Base-by-base conservation (phyloP, 352 stramenopile species). In the Phytophthora lateralis region DNA sequence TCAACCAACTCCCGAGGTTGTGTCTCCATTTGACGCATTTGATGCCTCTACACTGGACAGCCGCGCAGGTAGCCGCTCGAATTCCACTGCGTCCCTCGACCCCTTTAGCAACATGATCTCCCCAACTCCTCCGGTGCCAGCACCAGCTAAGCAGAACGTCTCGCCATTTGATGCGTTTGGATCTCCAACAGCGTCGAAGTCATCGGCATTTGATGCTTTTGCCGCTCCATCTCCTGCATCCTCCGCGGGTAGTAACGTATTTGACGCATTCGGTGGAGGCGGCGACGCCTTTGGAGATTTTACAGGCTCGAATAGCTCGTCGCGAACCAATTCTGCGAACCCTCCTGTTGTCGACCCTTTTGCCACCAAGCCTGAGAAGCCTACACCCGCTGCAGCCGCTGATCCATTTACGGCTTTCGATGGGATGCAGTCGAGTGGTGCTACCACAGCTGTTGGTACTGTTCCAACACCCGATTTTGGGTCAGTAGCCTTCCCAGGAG, bases 321-420 rank as follows among this genome's bases (percentile, higher is more conserved):
- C 52, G 24, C 56, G 66, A 35, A 67, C 73, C 37, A 78, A 64
- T 42, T 77, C 72, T 8, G 59, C 52, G 4, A 70, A 61, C 29
- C 42, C n/a, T 15, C 15, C 71, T 44, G 65, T 57, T 27, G 72
- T 79, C 24, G 69, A 75, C 38, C 57, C 60, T 29, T 78, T 78
- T 35, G 48, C 55, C 20, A 69, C 18, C 45, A 51, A 39, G 17
- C n/a, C 34, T 5, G 58, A 69, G 8, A 58, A 67, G 20, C 34
- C 61, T 60, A 34, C 42, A 39, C 24, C 58, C 29, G 15, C 53
- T 42, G 18, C 37, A 39, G 24, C 61, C n/a, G 65, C 63, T 21
- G 76, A 93, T 59, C 80, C 74, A 34, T 93, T 93, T 60, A 62
- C 77, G 21, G 85, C 82, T 35, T 93, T 93, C 51, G 79, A 90